Percentiles rank a stretch among this genome's conserved stretches.
Evolutionary conservation across 1,139 yeast species (phyloP).

Genomic region (Meyerozyma sp.): DNA sequence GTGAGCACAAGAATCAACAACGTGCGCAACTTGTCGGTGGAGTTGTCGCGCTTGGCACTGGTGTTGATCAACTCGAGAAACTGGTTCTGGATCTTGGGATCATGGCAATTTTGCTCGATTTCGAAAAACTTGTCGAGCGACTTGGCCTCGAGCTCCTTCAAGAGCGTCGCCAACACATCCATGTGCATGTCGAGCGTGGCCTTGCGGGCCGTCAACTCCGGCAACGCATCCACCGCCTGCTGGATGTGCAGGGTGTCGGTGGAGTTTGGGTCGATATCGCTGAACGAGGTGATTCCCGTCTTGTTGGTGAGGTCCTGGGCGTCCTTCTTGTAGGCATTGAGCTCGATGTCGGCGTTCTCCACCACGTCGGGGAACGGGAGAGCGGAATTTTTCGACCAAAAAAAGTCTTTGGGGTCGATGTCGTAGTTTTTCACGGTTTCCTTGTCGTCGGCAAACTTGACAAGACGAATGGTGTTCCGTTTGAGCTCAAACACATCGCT

Average conservation of each 20-base stretch:
- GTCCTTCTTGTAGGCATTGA: slow-evolving; percentile 75
- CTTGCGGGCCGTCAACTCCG: slow-evolving; percentile 86
- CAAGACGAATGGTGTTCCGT: slow-evolving; percentile 61
- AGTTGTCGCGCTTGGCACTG: slow-evolving; percentile 50
- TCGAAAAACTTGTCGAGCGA: slow-evolving; percentile 88
- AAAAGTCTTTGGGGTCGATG: slow-evolving; percentile 87
- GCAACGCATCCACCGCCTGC: slow-evolving; percentile 86
- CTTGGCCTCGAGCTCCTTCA: slow-evolving; percentile 79
- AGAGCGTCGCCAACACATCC: slow-evolving; percentile 84
- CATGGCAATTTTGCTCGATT: slow-evolving; percentile 73
- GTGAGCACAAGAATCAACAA: slow-evolving; percentile 64
- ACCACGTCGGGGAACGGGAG: slow-evolving; percentile 97
- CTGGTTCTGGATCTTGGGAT: slow-evolving; percentile 55
- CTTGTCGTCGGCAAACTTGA: slow-evolving; percentile 25
- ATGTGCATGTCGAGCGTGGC: slow-evolving; percentile 91
- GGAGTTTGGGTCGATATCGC: slow-evolving; percentile 66
- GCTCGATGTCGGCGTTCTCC: slow-evolving; percentile 84
- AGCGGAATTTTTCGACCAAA: slow-evolving; percentile 81
- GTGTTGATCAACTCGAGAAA: slow-evolving; percentile 52
- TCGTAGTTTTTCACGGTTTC: slow-evolving; percentile 58
- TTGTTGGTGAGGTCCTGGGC: slow-evolving; percentile 80
- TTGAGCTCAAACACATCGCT: slow-evolving; percentile 83
- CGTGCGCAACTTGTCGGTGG: slow-evolving; percentile 80
- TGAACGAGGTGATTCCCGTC: slow-evolving; percentile 67
- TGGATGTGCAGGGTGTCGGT: slow-evolving; percentile 71